Conservation (phyloP, 148 eudicot species). For the Salicornia ramosissima region DNA sequence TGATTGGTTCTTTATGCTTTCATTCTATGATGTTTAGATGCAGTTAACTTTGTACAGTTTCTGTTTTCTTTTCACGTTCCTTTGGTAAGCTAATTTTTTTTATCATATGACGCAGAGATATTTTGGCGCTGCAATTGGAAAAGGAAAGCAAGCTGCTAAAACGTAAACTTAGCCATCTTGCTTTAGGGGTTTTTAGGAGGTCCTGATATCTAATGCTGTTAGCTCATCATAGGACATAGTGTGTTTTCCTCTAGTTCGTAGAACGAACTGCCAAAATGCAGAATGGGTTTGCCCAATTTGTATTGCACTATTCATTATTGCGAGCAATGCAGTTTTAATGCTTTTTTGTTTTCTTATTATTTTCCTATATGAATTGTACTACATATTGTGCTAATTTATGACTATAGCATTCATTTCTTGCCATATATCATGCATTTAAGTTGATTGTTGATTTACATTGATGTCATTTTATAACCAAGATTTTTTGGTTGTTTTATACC, state of each 20-base stretch:
- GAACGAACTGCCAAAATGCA: background rate
- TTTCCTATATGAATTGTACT: background rate
- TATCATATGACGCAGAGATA: constrained; percentile 52
- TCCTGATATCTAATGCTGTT: too few species aligned
- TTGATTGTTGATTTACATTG: background rate
- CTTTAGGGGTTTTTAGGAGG: background rate
- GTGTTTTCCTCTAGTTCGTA: background rate
- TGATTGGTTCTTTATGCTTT: background rate
- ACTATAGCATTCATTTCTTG: background rate
- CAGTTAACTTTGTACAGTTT: constrained; percentile 4
- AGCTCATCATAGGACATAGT: too few species aligned
- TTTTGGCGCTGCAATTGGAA: constrained; percentile 96
- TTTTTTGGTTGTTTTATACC: constrained; percentile 18
- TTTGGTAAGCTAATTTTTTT: background rate
- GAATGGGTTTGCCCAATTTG: background rate
- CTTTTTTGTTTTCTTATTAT: background rate
- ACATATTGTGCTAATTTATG: background rate
- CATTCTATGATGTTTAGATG: background rate
- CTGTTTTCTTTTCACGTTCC: background rate
- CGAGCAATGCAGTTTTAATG: background rate
- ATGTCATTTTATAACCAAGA: background rate
- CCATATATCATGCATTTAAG: background rate
- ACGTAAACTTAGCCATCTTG: constrained; percentile 54
- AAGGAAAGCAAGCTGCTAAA: constrained; percentile 98
- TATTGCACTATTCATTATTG: background rate